Conservation (phyloP, 768 basidiomycete genomes). For the Cystobasidium onofrii region DNA sequence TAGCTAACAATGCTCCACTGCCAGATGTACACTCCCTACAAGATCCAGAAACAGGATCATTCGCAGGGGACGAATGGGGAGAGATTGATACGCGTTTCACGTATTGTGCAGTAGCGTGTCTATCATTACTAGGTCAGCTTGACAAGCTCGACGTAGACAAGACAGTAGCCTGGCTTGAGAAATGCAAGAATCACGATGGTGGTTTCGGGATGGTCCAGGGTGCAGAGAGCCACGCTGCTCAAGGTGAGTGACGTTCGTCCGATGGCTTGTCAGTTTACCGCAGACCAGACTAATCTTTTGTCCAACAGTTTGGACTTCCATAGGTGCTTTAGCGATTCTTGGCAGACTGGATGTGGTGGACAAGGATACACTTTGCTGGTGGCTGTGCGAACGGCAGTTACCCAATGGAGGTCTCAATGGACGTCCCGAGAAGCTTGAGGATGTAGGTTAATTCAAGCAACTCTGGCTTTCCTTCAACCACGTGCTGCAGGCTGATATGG, state of each 20-base stretch:
- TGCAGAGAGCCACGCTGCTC: conserved; percentile 84
- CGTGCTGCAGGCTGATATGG: no score
- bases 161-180: conserved; percentile 62
- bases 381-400: conserved; percentile 87
- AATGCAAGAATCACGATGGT: conserved; percentile 88
- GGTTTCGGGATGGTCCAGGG: conserved; percentile 78
- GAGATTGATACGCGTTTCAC: conserved; percentile 85
- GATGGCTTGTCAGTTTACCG: no score
- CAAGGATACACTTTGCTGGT: conserved; percentile 71
- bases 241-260: conserved; percentile 53
- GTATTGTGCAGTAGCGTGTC: conserved; percentile 73
- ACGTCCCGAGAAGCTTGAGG: conserved; percentile 93
- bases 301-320: conserved; percentile 72
- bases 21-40: conserved; percentile 77
- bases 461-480: no score
- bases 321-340: conserved; percentile 76
- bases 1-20: not conserved
- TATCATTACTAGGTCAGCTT: conserved; percentile 71
- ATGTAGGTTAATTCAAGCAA: conserved; percentile 54
- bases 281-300: not conserved
- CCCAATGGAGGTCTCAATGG: conserved; percentile 92
- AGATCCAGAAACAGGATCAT: conserved; percentile 67
- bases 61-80: conserved; percentile 84
- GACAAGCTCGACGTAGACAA: conserved; percentile 59
- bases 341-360: conserved; percentile 71